Evolutionary conservation across 2,329 filamentous ascomycete species (phyloP), one percentile per base, ranked within the genome.

Genomic region (Colletotrichum agaves): DNA sequence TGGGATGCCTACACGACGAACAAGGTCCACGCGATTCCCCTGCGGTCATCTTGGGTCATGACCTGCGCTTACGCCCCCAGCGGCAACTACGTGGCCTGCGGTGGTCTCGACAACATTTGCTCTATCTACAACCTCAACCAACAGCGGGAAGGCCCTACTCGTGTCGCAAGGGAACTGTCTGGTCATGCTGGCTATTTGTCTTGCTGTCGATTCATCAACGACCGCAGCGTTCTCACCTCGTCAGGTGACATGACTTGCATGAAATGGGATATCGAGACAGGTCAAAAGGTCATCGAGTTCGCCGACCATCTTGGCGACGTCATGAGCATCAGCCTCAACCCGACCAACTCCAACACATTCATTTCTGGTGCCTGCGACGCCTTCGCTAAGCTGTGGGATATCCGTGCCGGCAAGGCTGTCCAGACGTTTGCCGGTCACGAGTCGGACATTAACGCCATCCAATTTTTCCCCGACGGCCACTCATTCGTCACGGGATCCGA

Each of bases 1-100:
- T 99, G 96, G 96, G 96, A 99, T 80, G 96, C 96, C 67, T 99
- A 99, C 84, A 98, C 95, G 72, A 98, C 96, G 71, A 98, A 99
- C 87, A 99, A 99, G 82, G 96, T 99, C 70, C 96, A 99, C 82
- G 96, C 96, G 79, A 98, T 99, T 75, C 96, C 96, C 37, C 87
- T 99, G 67, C 91, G 96, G 72, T 98, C 96, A 13, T 99, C 96
- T 13, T 99, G 96, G 96, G 96, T 99, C 82, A 99, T 99, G 96
- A 99, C 96, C 72, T 99, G 96, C 87, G 96, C 96, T 77, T 99
- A 99, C 80, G 95, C 96, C 69, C 96, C 96, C 12, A 97, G 94
- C 78, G 96, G 96, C 63, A 99, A 99, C 84, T 99, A 95, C 79
- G 96, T 99, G 67, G 96, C 96, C 63, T 99, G 96, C 79, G 96